Evolutionary conservation across 2,329 filamentous ascomycete species (phyloP), one percentile per base, ranked within the genome.

Genomic region (Dothideomycetes sp.): DNA sequence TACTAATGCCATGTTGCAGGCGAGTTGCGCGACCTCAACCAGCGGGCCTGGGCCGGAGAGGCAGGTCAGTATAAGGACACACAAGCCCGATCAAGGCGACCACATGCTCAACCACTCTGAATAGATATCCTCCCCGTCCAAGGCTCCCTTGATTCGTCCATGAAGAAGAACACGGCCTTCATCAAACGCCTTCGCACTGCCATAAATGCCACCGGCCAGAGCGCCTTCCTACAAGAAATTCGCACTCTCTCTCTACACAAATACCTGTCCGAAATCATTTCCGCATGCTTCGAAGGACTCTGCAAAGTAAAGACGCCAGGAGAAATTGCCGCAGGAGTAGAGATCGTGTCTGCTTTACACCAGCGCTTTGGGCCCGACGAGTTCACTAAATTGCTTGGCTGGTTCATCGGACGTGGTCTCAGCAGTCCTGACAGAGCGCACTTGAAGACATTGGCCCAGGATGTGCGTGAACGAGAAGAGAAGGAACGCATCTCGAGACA

Each of bases 151-250:
- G 89, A 96, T 63, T 94, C 89, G 38, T 91, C 88, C 37, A 73
- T 96, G 62, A 95, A 94, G 68, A 96, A 95, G 70, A 96, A 96
- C 56, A 96, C 89, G 4, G 87, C 88, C 50, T 95, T 96, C 62
- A 96, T 96, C 59, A 95, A 94, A 65, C 85, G 89, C 56, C 73
- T 96, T 42, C 84, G 89, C 53, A 95, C 89, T 44, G 84, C 86
- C 45, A 80, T 96, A 48, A 88, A 83, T 48, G 68, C 84, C 34
- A 72, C 86, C 43, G 84, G 83, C 41, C 78, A 88, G 41, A 70
- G 76, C 50, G 91, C 86, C 45, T 94, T 96, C 64, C 68, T 94
- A 33, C 79, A 89, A 59, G 89, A 96, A 59, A 88, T 94, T 53
- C 81, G 83, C 53, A 84, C 85, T 18, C 73, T 96, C 19, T 95